Conservation (phyloP, 2,329 filamentous ascomycete genomes). For the Paraconiothyrium sp. region DNA sequence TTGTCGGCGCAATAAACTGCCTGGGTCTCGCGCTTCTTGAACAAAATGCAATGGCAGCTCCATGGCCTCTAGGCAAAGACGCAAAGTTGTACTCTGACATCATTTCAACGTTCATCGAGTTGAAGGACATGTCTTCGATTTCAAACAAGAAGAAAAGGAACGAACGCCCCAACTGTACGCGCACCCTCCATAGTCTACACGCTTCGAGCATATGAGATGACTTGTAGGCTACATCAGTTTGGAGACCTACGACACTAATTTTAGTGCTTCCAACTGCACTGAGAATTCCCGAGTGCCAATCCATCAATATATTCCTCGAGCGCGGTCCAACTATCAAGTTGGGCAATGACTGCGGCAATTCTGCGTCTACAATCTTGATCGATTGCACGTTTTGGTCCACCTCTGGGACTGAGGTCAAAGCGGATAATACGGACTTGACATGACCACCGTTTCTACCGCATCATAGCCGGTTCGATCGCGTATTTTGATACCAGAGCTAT, state of each 20-base stretch:
- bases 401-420: constrained; percentile 21
- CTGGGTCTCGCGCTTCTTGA: background rate
- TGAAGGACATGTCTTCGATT: constrained; percentile 16
- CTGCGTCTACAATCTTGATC: constrained; percentile 31
- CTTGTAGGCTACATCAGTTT: constrained; percentile 34
- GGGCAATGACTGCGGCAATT: constrained; percentile 25
- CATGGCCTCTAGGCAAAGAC: constrained; percentile 20
- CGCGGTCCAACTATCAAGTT: constrained; percentile 27
- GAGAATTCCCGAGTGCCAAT: constrained; percentile 22
- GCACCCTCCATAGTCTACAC: constrained; percentile 36
- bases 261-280: constrained; percentile 38
- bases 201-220: constrained; percentile 29
- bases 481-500: constrained; percentile 26
- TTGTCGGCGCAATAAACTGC: background rate
- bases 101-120: constrained; percentile 28
- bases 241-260: constrained; percentile 33
- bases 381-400: constrained; percentile 35
- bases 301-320: constrained; percentile 39
- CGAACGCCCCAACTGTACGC: constrained; percentile 37
- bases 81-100: constrained; percentile 23
- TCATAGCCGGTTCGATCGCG: constrained; percentile 31
- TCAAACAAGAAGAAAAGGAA: constrained; percentile 27
- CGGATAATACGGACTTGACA: constrained; percentile 23
- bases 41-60: constrained; percentile 3
- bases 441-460: constrained; percentile 25